Percentiles rank a stretch among this genome's conserved stretches.
Evolutionary conservation across 176 grass and related monocot genomes (phyloP).

Genomic region (Carex myosuroides): DNA sequence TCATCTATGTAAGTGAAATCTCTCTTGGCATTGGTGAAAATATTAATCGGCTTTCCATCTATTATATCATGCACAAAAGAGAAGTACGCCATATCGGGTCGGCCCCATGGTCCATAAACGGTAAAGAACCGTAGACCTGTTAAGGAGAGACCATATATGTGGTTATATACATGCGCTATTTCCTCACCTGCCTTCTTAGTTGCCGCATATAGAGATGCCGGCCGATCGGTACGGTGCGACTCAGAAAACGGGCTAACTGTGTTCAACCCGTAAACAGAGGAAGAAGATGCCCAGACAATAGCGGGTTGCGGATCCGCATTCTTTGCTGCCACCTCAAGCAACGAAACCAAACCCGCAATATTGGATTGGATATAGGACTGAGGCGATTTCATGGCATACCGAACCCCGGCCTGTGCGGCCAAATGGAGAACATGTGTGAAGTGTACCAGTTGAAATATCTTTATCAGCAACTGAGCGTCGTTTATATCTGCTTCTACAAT

Average conservation of each 20-base stretch:
- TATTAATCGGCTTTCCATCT: conserved; percentile 66
- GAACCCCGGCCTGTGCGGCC: conserved; percentile 89
- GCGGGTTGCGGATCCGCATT: conserved; percentile 88
- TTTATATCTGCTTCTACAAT: conserved; percentile 95
- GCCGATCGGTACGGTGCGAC: conserved; percentile 77
- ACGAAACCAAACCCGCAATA: conserved; percentile 68
- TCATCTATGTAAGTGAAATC: conserved; percentile 99
- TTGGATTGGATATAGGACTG: conserved; percentile 93
- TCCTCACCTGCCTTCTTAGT: conserved; percentile 98
- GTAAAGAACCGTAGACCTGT: conserved; percentile 97
- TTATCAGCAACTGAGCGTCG: conserved; percentile 38
- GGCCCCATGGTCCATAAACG: conserved; percentile 89
- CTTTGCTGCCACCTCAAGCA: conserved; percentile 72
- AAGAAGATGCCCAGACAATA: conserved; percentile 82
- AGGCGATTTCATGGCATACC: conserved; percentile 83
- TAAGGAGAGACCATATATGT: conserved; percentile 97
- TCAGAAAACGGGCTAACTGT: conserved; percentile 75
- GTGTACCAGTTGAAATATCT: conserved; percentile 57
- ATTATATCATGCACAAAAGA: conserved; percentile 69
- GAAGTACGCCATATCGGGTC: conserved; percentile 99
- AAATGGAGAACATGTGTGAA: conserved; percentile 97
- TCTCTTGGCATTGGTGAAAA: conserved; percentile 58
- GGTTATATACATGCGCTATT: conserved; percentile 86
- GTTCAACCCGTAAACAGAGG: conserved; percentile 92
- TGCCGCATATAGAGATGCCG: conserved; percentile 89